Conservation (phyloP, 331 rosid genomes). For the Arachis monticola region DNA sequence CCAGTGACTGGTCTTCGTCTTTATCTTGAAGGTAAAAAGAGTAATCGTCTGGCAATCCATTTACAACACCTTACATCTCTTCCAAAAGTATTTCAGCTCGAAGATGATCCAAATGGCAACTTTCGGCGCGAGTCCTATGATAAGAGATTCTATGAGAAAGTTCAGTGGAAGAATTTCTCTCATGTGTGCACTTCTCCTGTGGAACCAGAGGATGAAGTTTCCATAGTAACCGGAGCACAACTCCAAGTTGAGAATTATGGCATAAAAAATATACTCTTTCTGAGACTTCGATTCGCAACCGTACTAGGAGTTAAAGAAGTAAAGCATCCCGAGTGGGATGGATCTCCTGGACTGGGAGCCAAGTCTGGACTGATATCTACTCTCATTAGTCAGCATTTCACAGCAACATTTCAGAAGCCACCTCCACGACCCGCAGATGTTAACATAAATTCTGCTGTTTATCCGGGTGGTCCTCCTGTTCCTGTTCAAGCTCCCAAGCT, state of each 20-base stretch:
- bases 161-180: conserved; percentile 97
- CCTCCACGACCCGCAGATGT: conserved; percentile 94
- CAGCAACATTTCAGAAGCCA: conserved; percentile 75
- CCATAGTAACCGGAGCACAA: conserved; percentile 92
- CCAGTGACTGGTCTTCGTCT: conserved; percentile 97
- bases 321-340: conserved; percentile 91
- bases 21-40: conserved; percentile 92
- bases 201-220: conserved; percentile 80
- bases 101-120: conserved; percentile 76
- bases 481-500: conserved; percentile 90
- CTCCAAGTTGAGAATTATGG: conserved; percentile 90
- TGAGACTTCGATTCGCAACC: conserved; percentile 73
- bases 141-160: conserved; percentile 84
- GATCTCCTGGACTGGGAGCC: conserved; percentile 82
- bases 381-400: conserved; percentile 92
- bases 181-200: conserved; percentile 97
- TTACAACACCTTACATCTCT: conserved; percentile 92
- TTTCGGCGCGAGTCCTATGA: conserved; percentile 58
- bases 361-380: conserved; percentile 96
- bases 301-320: conserved; percentile 69
- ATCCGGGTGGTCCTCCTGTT: conserved; percentile 97
- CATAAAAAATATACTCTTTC: conserved; percentile 73
- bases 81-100: conserved; percentile 82
- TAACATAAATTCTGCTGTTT: conserved; percentile 89
- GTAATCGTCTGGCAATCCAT: conserved; percentile 93